Conservation (phyloP, 2,329 filamentous ascomycete species). For the Westerdykella aurantiaca region DNA sequence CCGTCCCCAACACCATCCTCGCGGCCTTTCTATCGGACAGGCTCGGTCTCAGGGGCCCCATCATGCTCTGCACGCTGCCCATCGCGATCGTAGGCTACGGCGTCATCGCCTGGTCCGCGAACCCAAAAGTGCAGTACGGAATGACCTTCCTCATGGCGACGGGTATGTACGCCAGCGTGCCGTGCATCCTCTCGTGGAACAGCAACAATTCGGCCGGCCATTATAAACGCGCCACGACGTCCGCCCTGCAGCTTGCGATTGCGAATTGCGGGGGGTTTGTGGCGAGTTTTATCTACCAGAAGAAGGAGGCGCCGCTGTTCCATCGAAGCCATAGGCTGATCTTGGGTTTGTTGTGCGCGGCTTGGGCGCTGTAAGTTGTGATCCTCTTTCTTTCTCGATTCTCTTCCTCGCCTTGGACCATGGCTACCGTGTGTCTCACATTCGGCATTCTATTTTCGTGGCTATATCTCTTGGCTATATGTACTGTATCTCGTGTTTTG, state of each 20-base stretch:
- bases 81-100: slow-evolving; percentile 62
- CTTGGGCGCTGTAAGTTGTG: no score
- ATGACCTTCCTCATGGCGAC: slow-evolving; percentile 65
- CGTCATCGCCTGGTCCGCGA: slow-evolving; percentile 53
- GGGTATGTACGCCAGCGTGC: slow-evolving; percentile 59
- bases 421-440: no score
- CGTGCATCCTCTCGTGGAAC: slow-evolving; percentile 60
- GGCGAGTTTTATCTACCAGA: slow-evolving; percentile 59
- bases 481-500: no score
- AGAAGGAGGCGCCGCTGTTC: slow-evolving; percentile 51
- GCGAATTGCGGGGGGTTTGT: slow-evolving; percentile 65
- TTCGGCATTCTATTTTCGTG: slow-evolving; percentile 47
- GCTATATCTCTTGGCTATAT: slow-evolving; percentile 32
- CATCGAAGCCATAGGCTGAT: slow-evolving; percentile 32
- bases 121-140: slow-evolving; percentile 53
- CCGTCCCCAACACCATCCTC: slow-evolving; percentile 31
- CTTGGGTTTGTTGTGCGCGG: no score
- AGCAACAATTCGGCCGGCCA: slow-evolving; percentile 64
- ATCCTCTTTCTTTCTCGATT: no score
- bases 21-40: slow-evolving; percentile 54
- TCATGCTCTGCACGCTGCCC: slow-evolving; percentile 60
- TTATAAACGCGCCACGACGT: slow-evolving; percentile 64
- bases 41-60: slow-evolving; percentile 53
- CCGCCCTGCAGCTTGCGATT: slow-evolving; percentile 59
- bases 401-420: no score